A percentile compares a stretch with the other conserved stretches of the same genome.
phyloP scores from a whole-genome alignment of 1,139 yeast species.

The Blastobotrys niveus region DNA sequence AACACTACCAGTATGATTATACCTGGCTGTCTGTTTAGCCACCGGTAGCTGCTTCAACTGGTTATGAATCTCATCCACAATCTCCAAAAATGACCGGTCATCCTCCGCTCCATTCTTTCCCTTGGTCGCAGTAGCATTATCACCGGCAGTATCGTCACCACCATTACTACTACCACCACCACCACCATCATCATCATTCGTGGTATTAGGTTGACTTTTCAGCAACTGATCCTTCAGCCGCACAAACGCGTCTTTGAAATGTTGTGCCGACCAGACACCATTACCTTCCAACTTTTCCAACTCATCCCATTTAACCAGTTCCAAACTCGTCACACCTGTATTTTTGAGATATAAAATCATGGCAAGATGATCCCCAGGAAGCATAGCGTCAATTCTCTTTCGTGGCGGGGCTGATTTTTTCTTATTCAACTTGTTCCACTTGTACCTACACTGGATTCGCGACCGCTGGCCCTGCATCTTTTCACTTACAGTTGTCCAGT shows the following conservation, averaged over 20 bases:
- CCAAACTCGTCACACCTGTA: slow-evolving; percentile 42
- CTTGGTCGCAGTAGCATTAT: slow-evolving; percentile 34
- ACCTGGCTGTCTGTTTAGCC: neutral
- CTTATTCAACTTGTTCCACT: slow-evolving; percentile 77
- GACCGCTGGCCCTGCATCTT: slow-evolving; percentile 83
- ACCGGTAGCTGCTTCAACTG: slow-evolving; percentile 11
- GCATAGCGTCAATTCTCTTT: slow-evolving; percentile 39
- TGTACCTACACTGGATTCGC: slow-evolving; percentile 88
- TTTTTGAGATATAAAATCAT: slow-evolving; percentile 47
- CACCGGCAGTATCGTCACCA: too few species aligned
- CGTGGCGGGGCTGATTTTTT: slow-evolving; percentile 21
- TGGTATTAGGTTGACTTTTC: neutral
- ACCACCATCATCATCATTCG: too few species aligned
- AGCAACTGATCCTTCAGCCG: slow-evolving; percentile 40
- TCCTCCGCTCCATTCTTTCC: too few species aligned
- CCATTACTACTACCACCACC: too few species aligned
- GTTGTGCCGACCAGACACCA: slow-evolving; percentile 42
- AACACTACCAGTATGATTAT: neutral
- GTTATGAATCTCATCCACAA: slow-evolving; percentile 25
- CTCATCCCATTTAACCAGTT: slow-evolving; percentile 62
- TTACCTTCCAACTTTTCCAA: slow-evolving; percentile 44
- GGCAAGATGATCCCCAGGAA: slow-evolving; percentile 48
- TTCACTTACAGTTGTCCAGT: slow-evolving; percentile 90
- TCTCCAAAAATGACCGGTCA: slow-evolving; percentile 37
- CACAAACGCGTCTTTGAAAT: slow-evolving; percentile 43